A percentile compares a stretch with the other conserved stretches of the same genome.
Conservation (phyloP, 805 yeast genomes). For the Sugiyamaella qingdaonensis region DNA sequence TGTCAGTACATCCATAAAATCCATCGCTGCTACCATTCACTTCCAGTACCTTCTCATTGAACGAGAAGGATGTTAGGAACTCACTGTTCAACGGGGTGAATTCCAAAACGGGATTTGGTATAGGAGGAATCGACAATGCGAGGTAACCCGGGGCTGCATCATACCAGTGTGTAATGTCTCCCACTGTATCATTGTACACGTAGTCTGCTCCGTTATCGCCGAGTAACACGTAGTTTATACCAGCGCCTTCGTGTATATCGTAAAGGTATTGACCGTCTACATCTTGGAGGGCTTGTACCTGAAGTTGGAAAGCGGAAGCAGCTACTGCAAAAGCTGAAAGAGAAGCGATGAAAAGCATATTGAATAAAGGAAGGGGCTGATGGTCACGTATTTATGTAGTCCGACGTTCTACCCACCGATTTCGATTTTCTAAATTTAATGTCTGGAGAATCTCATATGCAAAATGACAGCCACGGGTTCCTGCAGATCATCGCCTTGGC, state of each 20-base stretch:
- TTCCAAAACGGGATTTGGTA: not conserved
- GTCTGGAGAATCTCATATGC: too few relatives aligned
- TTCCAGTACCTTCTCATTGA: slow-evolving; percentile 10
- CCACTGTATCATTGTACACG: not conserved
- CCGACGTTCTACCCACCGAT: too few relatives aligned
- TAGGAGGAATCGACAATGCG: not conserved
- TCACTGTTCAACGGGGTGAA: not conserved
- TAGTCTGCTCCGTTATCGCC: not conserved
- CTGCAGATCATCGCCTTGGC: too few relatives aligned
- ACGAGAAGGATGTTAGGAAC: slow-evolving; percentile 18
- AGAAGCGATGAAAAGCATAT: too few relatives aligned
- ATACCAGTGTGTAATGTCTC: not conserved
- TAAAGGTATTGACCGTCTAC: not conserved
- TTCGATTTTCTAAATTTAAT: too few relatives aligned
- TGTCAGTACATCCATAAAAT: slow-evolving; percentile 40
- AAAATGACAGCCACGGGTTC: too few relatives aligned
- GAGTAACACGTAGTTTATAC: slow-evolving; percentile 34
- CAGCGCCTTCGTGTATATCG: slow-evolving; percentile 43
- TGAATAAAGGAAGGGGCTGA: too few relatives aligned
- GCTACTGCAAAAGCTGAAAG: too few relatives aligned
- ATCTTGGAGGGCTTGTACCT: too few relatives aligned
- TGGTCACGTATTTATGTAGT: too few relatives aligned
- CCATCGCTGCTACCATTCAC: slow-evolving; percentile 7
- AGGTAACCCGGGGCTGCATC: not conserved
- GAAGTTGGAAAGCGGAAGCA: too few relatives aligned